Conservation (phyloP, 805 yeast genomes). For the Spathaspora passalidarum region DNA sequence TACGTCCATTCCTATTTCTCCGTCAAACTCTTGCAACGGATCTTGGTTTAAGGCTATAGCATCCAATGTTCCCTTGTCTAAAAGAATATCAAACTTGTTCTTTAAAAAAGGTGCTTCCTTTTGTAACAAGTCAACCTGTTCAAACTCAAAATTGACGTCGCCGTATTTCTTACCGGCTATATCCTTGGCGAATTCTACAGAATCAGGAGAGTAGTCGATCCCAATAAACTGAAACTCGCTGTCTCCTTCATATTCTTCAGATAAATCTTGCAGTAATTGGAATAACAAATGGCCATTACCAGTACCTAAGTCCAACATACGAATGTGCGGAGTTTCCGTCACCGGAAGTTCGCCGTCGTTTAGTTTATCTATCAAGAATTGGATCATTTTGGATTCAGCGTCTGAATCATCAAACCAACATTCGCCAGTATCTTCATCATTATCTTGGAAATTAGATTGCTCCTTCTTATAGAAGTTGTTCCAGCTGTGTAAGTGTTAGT, state of each 20-base stretch:
- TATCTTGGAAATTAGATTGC: conserved; percentile 62
- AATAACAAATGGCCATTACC: conserved; percentile 93
- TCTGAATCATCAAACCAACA: conserved; percentile 96
- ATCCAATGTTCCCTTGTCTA: conserved; percentile 95
- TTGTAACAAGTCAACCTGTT: conserved; percentile 66
- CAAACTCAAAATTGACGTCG: conserved; percentile 47
- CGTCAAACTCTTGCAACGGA: conserved; percentile 39
- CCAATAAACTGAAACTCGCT: conserved; percentile 43
- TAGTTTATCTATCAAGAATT: conserved; percentile 56
- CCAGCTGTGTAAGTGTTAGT: conserved; percentile 51
- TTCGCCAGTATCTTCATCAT: conserved; percentile 88
- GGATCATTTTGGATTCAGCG: conserved; percentile 83
- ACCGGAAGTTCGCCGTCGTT: conserved; percentile 23
- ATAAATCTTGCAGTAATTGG: conserved; percentile 61
- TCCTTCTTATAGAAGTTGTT: conserved; percentile 80
- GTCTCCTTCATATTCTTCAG: conserved; percentile 39
- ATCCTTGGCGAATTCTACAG: conserved; percentile 69
- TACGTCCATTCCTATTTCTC: conserved; percentile 48
- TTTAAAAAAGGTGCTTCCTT: conserved; percentile 31
- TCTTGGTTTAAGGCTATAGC: conserved; percentile 86
- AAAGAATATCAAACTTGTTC: conserved; percentile 60
- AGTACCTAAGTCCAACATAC: conserved; percentile 82
- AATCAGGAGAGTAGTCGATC: conserved; percentile 79
- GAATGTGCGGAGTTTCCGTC: conserved; percentile 25
- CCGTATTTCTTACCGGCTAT: conserved; percentile 45